A percentile compares a stretch with the other conserved stretches of the same genome.
These are phyloP conservation scores for Penicillium cosmopolitanum DNA, from an alignment of 495 filamentous ascomycete species.

Conservation along the genomic window DNA sequence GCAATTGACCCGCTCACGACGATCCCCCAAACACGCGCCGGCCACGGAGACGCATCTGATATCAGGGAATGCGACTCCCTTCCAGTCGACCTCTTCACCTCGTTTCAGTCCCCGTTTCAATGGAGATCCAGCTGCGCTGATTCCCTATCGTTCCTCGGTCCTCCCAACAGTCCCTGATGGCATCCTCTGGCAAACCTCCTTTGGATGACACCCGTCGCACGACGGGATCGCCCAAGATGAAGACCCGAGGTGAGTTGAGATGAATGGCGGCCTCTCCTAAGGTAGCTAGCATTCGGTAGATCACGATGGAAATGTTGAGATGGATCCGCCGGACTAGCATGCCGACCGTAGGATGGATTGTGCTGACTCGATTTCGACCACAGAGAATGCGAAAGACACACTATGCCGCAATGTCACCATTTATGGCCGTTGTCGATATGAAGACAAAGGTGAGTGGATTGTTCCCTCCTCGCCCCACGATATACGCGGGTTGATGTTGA, in stretches of 20 bases:
- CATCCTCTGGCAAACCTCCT: conserved; percentile 46
- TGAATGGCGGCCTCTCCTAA: not conserved
- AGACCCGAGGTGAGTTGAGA: conserved; percentile 59
- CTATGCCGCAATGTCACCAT: conserved; percentile 92
- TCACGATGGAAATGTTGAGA: not conserved
- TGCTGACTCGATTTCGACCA: conserved; percentile 14
- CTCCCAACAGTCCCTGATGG: conserved; percentile 38
- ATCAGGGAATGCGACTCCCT: conserved; percentile 50
- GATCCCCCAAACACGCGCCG: conserved; percentile 23
- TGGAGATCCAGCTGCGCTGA: conserved; percentile 48
- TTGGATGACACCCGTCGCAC: conserved; percentile 52
- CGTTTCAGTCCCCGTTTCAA: conserved; percentile 41
- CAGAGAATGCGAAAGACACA: conserved; percentile 79
- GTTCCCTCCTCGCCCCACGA: not conserved
- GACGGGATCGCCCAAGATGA: conserved; percentile 62
- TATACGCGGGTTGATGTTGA: conserved; percentile 27
- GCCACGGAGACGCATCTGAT: conserved; percentile 19
- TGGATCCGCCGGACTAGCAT: conserved; percentile 7
- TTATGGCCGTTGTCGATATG: conserved; percentile 90
- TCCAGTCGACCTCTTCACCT: conserved; percentile 34
- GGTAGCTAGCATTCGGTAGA: not conserved
- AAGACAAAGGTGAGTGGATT: conserved; percentile 68
- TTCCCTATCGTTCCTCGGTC: conserved; percentile 37
- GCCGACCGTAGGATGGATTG: conserved; percentile 5
- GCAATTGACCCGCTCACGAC: conserved; percentile 27